These are phyloP conservation scores for Acanthamoeba triangularis DNA, from an alignment of 208 protist species.

Conservation along the genomic window DNA sequence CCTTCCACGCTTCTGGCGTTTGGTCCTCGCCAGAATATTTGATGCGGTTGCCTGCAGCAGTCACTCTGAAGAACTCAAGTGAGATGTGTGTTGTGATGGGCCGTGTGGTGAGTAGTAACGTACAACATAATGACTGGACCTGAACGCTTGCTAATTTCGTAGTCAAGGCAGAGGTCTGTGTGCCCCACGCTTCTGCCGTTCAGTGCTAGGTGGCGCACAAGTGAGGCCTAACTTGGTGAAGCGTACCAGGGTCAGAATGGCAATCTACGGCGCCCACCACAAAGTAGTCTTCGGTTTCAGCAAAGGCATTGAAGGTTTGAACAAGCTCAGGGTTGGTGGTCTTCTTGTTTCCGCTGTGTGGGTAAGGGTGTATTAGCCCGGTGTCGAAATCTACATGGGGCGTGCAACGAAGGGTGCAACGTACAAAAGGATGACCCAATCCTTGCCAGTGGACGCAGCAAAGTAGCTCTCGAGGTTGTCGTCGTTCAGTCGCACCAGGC, in stretches of 20 bases:
- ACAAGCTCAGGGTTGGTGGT: constrained; percentile 1
- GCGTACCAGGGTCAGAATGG: not conserved
- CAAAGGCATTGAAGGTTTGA: not conserved
- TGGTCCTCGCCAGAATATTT: constrained; percentile 12
- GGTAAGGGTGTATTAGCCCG: not conserved
- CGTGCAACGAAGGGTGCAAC: not conserved
- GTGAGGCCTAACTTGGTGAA: not conserved
- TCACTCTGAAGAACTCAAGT: not conserved
- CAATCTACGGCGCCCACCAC: not conserved
- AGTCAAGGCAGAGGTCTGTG: constrained; percentile 28
- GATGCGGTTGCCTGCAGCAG: not conserved
- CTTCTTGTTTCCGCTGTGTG: not conserved
- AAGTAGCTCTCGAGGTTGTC: not conserved
- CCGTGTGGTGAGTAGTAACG: not conserved
- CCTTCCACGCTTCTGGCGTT: not conserved
- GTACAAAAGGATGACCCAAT: constrained; percentile 43
- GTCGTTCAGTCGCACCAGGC: not conserved
- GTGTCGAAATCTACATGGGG: not conserved
- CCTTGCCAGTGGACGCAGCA: not conserved
- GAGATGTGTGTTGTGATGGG: not conserved
- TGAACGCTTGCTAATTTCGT: constrained; percentile 7
- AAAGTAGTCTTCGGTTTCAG: not conserved
- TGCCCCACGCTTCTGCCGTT: not conserved
- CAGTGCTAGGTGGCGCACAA: not conserved
- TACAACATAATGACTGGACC: not conserved